Base-by-base conservation (phyloP, 345 rosid species). In the Moricandia moricandioides region DNA sequence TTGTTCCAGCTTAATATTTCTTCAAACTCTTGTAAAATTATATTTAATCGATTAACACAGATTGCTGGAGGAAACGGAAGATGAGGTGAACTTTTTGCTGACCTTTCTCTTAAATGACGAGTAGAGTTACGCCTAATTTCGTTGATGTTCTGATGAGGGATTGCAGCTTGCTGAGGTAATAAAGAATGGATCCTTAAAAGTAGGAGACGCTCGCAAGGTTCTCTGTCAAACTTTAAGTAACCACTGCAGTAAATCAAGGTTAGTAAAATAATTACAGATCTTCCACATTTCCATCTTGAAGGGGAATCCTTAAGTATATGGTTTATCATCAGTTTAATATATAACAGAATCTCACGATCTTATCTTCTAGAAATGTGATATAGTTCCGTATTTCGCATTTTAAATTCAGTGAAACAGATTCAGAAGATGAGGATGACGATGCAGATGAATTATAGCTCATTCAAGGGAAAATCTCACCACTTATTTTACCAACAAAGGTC, bases 21-120 rank as follows among this genome's bases (percentile, higher is more conserved):
- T 45, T 62, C 35, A 60, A 55, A 45, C 13, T 21, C 2, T 0
- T 24, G 43, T 69, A 69, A 79, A 69, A 61, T 16, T 54, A 2
- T 21, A 14, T 56, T 35, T 21, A 12, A 56, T 56, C 26, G 21
- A 45, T 56, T 17, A 12, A 35, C 62, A 72, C 83, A 90, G 98
- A 81, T 88, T 95, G 72, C 86, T 92, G 39, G 94, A 95, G 87
- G 92, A 92, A 70, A 88, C 89, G 13, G 99, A 95, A 88, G 99
- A 92, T 71, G 91, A 89, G 92, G 99, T 88, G 73, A 83, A 79
- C 8, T 59, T 73, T 65, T 35, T 61, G 37, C 59, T 62, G 35
- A 49, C 29, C 49, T 40, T 63, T 56, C 21, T 57, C 59, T 9
- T 10, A 79, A 78, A 54, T 69, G 45, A 37, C 26, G 14, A n/a